Evolutionary conservation across 2,329 filamentous ascomycete genomes (phyloP), one percentile per base, ranked within the genome.

Genomic region (Xylariomycetidae sp.): DNA sequence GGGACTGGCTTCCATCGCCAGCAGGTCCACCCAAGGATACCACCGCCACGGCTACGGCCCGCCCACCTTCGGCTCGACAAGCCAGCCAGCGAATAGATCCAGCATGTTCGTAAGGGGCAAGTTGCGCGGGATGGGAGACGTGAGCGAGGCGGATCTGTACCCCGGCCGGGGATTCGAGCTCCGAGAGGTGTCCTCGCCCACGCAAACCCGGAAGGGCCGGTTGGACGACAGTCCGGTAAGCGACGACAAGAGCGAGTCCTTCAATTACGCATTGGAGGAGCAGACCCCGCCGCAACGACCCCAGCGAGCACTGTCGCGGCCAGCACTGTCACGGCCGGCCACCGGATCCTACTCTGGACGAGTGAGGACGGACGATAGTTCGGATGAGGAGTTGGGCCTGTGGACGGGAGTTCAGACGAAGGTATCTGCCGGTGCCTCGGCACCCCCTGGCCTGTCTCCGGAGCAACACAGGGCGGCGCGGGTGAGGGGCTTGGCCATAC

Each of bases 381-480:
- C 29, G 7, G 24, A 31, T 10, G 28, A 19, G 12, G 23, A 27
- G 9, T 5, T 28, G 15, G 23, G 29, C n/a, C 24, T 28, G 16
- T 31, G 34, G 34, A 23, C 29, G 5, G 28, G 28, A 16, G 28
- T 24, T 8, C 34, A 36, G 17, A 32, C 34, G n/a, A 31, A 36
- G 19, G 34, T 36, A 10, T 31, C 29, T 2, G 34, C 23, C 16
- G 34, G 34, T 10, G 18, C 31, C 13, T 19, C 14, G 6, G 10
- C 17, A n/a, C 23, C 24, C n/a, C 29, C 34, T 8, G n/a, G 18
- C 5, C 23, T 23, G 18, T 19, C 17, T 10, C 4, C 10, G 5
- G 24, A 36, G 18, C 20, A 23, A 10, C 10, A 9, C 6, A 18
- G 18, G 16, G 23, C 17, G 10, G 9, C 15, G 10, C 19, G 25